These are phyloP conservation scores for Ogataea populi-albae DNA, from an alignment of 805 yeast genomes.

Conservation along the genomic window DNA sequence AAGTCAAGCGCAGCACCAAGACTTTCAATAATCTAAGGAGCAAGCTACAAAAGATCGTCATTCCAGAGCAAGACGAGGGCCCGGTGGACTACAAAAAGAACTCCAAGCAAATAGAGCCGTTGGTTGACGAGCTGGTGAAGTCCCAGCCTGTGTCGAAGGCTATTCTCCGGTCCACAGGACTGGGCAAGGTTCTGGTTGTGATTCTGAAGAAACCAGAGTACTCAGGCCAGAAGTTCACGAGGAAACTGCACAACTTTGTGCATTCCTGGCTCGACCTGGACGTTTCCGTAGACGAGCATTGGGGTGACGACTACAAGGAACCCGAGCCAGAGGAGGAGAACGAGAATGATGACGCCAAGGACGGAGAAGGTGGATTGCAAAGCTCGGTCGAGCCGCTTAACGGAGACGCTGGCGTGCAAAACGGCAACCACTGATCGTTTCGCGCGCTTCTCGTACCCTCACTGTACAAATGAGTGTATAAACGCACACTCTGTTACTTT, in stretches of 20 bases:
- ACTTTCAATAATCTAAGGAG: slow-evolving; percentile 24
- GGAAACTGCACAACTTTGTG: slow-evolving; percentile 22
- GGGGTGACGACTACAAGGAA: slow-evolving; percentile 26
- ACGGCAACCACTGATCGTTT: background rate
- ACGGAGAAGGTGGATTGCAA: slow-evolving; percentile 59
- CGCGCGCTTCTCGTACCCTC: no score
- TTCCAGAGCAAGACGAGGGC: slow-evolving; percentile 16
- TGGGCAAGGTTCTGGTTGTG: slow-evolving; percentile 32
- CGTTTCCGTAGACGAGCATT: slow-evolving; percentile 29
- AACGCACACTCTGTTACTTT: no score
- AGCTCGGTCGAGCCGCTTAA: slow-evolving; percentile 14
- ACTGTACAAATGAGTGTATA: no score
- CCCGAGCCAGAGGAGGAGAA: slow-evolving; percentile 35
- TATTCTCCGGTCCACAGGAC: slow-evolving; percentile 29
- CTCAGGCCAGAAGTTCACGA: slow-evolving; percentile 16
- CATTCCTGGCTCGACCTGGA: slow-evolving; percentile 25
- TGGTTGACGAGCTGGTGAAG: slow-evolving; percentile 24
- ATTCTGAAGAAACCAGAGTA: slow-evolving; percentile 38
- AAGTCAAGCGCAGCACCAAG: slow-evolving; percentile 19
- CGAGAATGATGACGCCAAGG: slow-evolving; percentile 56
- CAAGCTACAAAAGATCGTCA: slow-evolving; percentile 24
- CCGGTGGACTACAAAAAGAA: slow-evolving; percentile 21
- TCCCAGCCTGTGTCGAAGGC: slow-evolving; percentile 28
- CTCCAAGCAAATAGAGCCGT: slow-evolving; percentile 19
- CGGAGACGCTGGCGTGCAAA: background rate